These are phyloP conservation scores for Penicillium sp. DNA, from an alignment of 2,329 filamentous ascomycete species.

Conservation along the genomic window DNA sequence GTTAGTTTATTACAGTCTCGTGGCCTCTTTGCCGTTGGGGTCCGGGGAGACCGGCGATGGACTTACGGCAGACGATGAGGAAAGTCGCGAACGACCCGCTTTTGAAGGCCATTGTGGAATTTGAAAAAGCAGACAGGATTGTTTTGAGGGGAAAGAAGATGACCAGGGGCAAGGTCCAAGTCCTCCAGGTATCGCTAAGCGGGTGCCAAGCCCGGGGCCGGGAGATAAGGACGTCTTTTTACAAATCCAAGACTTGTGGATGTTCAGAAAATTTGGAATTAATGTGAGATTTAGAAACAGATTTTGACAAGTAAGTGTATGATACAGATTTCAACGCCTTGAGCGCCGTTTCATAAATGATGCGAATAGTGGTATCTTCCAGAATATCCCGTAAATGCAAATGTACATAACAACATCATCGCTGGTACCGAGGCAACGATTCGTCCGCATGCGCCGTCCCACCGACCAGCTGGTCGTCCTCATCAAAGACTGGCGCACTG, in stretches of 20 bases:
- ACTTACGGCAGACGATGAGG: slow-evolving; percentile 91
- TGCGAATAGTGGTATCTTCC: slow-evolving; percentile 35
- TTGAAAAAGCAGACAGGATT: neutral
- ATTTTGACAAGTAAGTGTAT: slow-evolving; percentile 12
- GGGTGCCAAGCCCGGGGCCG: slow-evolving; percentile 15
- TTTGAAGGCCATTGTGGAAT: slow-evolving; percentile 35
- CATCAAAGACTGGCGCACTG: slow-evolving; percentile 59
- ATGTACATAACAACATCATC: slow-evolving; percentile 29
- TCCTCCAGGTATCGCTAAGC: slow-evolving; percentile 15
- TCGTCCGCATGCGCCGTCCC: slow-evolving; percentile 38
- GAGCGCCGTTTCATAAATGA: slow-evolving; percentile 15
- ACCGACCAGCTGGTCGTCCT: slow-evolving; percentile 49
- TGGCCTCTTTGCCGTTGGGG: slow-evolving; percentile 4
- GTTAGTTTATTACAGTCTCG: slow-evolving; percentile 10
- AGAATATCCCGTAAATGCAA: slow-evolving; percentile 31
- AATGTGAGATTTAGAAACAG: neutral
- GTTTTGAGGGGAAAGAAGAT: slow-evolving; percentile 4
- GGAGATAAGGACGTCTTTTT: neutral
- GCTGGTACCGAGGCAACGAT: slow-evolving; percentile 46
- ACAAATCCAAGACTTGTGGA: neutral
- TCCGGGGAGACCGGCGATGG: slow-evolving; percentile 2
- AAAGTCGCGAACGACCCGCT: slow-evolving; percentile 83
- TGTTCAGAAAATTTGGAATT: too few species aligned
- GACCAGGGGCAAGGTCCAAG: slow-evolving; percentile 7
- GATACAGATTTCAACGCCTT: slow-evolving; percentile 22